Conservation (phyloP, 2,329 filamentous ascomycete genomes). For the Juglanconis oblonga region DNA sequence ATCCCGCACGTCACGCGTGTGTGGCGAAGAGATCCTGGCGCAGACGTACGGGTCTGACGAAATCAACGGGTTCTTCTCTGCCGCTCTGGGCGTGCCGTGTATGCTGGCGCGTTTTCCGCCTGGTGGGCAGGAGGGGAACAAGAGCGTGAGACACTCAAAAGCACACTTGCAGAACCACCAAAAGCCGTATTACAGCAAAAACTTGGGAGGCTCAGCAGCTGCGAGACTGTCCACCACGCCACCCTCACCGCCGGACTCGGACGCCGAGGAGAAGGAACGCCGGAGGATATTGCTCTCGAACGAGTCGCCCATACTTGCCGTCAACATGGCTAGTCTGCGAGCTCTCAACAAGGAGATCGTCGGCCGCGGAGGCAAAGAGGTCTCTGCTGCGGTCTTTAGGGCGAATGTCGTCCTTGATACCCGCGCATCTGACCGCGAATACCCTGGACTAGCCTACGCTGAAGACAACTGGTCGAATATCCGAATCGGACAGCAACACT, state of each 20-base stretch:
- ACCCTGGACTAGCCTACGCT: conserved; percentile 56
- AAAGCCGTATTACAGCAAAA: conserved; percentile 16
- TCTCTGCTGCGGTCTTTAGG: conserved; percentile 74
- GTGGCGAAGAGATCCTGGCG: conserved; percentile 73
- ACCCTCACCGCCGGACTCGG: conserved; percentile 57
- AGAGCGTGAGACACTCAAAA: conserved; percentile 67
- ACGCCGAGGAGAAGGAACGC: conserved; percentile 42
- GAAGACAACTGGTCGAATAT: conserved; percentile 78
- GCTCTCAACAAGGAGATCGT: conserved; percentile 72
- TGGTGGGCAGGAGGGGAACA: conserved; percentile 48
- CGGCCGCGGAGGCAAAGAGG: conserved; percentile 57
- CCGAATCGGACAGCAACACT: conserved; percentile 60
- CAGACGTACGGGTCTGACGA: conserved; percentile 64
- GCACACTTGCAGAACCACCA: conserved; percentile 63
- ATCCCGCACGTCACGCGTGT: conserved; percentile 64
- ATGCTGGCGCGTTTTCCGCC: conserved; percentile 80
- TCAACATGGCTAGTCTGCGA: conserved; percentile 77
- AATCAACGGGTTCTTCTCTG: conserved; percentile 76
- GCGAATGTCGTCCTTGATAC: conserved; percentile 79
- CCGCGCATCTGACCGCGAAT: neutral
- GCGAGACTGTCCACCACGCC: conserved; percentile 26
- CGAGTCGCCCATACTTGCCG: conserved; percentile 86
- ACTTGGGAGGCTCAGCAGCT: conserved; percentile 38
- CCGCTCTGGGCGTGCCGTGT: conserved; percentile 73
- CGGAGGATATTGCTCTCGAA: conserved; percentile 78